Evolutionary conservation across 345 rosid species (phyloP).

Genomic region (Moricandia arvensis): DNA sequence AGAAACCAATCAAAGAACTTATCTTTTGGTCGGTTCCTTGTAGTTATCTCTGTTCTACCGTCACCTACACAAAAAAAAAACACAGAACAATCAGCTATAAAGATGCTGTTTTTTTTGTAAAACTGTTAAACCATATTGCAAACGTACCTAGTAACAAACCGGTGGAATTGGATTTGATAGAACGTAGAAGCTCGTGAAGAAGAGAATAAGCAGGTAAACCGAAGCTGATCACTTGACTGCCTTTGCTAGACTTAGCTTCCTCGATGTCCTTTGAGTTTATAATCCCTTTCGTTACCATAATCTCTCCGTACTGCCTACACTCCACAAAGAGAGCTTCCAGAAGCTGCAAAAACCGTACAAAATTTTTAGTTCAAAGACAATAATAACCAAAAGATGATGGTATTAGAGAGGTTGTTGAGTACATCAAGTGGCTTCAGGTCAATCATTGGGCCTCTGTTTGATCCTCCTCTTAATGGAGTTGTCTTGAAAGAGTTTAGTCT

Average conservation of each 20-base stretch:
- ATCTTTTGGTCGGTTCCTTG: slow-evolving; percentile 77
- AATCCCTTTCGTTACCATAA: slow-evolving; percentile 65
- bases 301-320: slow-evolving; percentile 60
- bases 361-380: background rate
- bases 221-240: slow-evolving; percentile 62
- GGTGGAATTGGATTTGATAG: slow-evolving; percentile 54
- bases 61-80: slow-evolving; percentile 59
- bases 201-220: slow-evolving; percentile 91
- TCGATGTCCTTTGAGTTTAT: slow-evolving; percentile 76
- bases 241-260: slow-evolving; percentile 63
- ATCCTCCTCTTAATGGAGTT: slow-evolving; percentile 51
- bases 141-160: slow-evolving; percentile 73
- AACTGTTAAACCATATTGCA: background rate
- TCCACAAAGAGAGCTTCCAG: slow-evolving; percentile 61
- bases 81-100: too few relatives aligned
- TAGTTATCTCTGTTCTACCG: slow-evolving; percentile 59
- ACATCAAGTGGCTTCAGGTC: slow-evolving; percentile 90
- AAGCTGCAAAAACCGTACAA: slow-evolving; percentile 41
- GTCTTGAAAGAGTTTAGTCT: slow-evolving; percentile 52
- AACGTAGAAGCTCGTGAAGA: slow-evolving; percentile 61
- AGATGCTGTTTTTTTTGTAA: too few relatives aligned
- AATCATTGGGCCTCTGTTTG: slow-evolving; percentile 51
- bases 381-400: background rate
- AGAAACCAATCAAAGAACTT: slow-evolving; percentile 87
- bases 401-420: slow-evolving; percentile 8